Evolutionary conservation across 2,329 filamentous ascomycete genomes (phyloP), one percentile per base, ranked within the genome.

Genomic region (Arachnomyces sp.): DNA sequence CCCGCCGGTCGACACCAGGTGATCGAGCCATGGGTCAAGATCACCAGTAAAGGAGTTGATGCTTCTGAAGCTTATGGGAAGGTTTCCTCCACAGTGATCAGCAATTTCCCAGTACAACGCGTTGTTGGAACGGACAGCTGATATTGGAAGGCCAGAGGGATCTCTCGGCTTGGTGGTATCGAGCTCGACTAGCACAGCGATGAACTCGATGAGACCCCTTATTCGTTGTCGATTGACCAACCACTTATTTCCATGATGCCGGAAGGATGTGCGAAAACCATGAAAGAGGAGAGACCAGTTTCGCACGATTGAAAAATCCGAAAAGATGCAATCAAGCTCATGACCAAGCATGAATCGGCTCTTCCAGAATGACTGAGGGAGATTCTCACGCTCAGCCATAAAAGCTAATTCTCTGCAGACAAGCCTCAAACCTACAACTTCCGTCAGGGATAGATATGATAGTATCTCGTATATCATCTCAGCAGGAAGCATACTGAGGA

Each of bases 291-390:
- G 41, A 7, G 38, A 39, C 41, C 41, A 43, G 18, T 43, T 20
- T 14, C 37, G 13, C 32, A n/a, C 13, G 4, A 12, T 13, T 13
- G 8, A 7, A 4, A 36, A 20, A 25, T 28, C 15, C 3, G 36
- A 31, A 17, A 43, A 39, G 15, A 39, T 15, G 16, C 20, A 43
- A 18, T 43, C 41, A 4, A 20, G 28, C 28, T 43, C 41, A 39
- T 33, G n/a, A 4, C 28, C 16, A 2, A 43, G 9, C 36, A 43
- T 39, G 36, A 43, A 43, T 12, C 41, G 32, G 36, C 18, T 39
- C 32, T 36, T 36, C 41, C 41, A 43, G 25, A 43, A 43, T 8
- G 31, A 39, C 14, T 34, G 36, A n/a, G 41, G 36, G 16, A 43
- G 25, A n/a, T 39, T 18, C 18, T 28, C 36, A 6, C 18, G 18